Evolutionary conservation across 2,329 filamentous ascomycete species (phyloP).

Genomic region (Fusarium scirpi): DNA sequence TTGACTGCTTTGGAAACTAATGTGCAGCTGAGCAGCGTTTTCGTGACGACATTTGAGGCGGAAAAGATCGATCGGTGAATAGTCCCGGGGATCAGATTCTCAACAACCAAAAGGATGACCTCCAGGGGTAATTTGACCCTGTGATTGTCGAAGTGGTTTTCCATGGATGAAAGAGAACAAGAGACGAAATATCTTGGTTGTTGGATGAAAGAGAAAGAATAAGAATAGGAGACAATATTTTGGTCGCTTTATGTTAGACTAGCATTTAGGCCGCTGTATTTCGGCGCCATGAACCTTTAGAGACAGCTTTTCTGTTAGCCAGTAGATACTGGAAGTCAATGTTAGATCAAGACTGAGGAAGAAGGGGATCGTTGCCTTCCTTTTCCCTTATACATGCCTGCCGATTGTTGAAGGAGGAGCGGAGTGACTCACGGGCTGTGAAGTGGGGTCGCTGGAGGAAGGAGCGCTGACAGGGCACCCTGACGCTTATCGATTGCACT

Average conservation of each 20-base stretch:
- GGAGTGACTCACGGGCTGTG: background rate
- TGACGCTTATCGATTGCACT: too few species aligned
- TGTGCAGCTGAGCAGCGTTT: background rate
- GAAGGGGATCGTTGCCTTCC: background rate
- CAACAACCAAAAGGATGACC: constrained; percentile 26
- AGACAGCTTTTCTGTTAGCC: background rate
- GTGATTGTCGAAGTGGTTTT: accelerated
- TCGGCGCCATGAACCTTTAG: background rate
- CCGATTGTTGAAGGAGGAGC: background rate
- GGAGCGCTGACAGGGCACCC: too few species aligned
- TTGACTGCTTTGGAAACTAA: background rate
- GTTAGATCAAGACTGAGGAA: background rate
- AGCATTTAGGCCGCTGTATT: background rate
- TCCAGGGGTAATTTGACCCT: background rate
- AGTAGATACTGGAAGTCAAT: background rate
- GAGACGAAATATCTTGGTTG: background rate
- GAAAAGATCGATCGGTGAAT: background rate
- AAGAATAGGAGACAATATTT: background rate
- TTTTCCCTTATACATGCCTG: background rate
- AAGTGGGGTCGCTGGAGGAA: background rate
- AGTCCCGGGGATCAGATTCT: background rate
- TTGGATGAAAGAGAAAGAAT: background rate
- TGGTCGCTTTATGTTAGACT: background rate
- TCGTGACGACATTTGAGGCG: constrained; percentile 2
- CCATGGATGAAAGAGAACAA: background rate